Evolutionary conservation across 2,329 filamentous ascomycete species (phyloP), one percentile per base, ranked within the genome.

Genomic region (Fusarium oligoseptatum): DNA sequence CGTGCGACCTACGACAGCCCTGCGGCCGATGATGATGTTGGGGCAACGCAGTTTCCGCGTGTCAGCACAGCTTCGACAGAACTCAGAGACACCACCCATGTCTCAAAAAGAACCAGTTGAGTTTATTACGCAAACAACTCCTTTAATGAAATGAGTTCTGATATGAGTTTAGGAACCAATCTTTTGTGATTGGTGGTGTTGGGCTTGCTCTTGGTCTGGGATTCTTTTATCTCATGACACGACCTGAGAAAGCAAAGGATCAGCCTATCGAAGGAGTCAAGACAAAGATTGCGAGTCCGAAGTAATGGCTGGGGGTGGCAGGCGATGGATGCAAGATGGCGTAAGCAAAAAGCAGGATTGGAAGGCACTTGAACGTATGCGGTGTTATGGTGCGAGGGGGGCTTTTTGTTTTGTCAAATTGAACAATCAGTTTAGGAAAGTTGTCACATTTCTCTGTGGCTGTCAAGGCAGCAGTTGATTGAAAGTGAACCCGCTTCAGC

Each of bases 141-240:
- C 20, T 67, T 9, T 17, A 14, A 17, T 20, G 24, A 52, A 60
- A 56, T 37, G 17, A 14, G 24, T 20, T 39, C 27, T 27, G 32
- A 36, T 6, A 62, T 55, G 14, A 4, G 29, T 2, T 9, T 29
- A 79, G 76, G 14, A 32, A 70, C 12, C 57, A 66, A 14, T 64
- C 68, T 1, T 17, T 72, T 1, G 61, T 66, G 48, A 14, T 75
- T 3, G 71, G 69, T 3, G 72, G 70, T 5, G 60, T 68, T 1
- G 77, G 73, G 3, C 64, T 79, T 10, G 72, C 65, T 3, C 20
- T 78, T 36, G 76, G 76, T 2, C 24, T 55, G 10, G 5, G 20
- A 1, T 77, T 78, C 67, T 79, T 74, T 14, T 45, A 72, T 9
- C 61, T 78, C 5, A 64, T 50, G 58, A 50, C 27, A 4, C 20